A percentile compares a stretch with the other conserved stretches of the same genome.
Evolutionary conservation across 176 grass and related monocot species (phyloP).

Genomic region (Typha latifolia): DNA sequence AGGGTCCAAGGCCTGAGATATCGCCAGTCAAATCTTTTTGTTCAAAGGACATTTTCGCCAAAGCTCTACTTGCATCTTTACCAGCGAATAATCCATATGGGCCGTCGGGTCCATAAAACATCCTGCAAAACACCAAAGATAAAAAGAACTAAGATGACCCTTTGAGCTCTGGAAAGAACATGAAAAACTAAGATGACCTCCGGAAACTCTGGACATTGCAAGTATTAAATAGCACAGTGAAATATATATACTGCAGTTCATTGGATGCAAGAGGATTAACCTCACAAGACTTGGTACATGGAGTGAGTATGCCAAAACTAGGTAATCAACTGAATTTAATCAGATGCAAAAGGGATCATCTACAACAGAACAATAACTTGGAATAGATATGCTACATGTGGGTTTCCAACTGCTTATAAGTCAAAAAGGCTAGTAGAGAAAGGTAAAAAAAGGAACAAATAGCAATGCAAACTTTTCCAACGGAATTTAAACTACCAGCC

Average conservation of each 20-base stretch:
- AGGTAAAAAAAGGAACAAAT: too few species aligned
- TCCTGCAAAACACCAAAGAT: conserved; percentile 25
- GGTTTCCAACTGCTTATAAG: too few species aligned
- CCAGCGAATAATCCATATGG: conserved; percentile 75
- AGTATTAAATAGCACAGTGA: not conserved
- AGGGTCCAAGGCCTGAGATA: conserved; percentile 56
- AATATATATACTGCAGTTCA: not conserved
- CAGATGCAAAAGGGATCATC: not conserved
- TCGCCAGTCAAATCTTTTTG: conserved; percentile 59
- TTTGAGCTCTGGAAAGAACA: too few species aligned
- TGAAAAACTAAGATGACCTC: not conserved
- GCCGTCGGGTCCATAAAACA: conserved; percentile 89
- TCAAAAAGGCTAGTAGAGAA: too few species aligned
- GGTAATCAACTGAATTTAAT: not conserved
- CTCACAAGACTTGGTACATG: too few species aligned
- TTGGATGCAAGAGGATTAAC: not conserved
- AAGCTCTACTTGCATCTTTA: conserved; percentile 71
- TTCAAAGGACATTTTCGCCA: conserved; percentile 91
- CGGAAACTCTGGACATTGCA: not conserved
- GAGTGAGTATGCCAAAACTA: not conserved
- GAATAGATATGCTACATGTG: too few species aligned
- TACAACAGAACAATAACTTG: not conserved
- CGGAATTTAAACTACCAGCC: too few species aligned
- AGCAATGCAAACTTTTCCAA: too few species aligned
- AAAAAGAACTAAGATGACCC: not conserved